Conservation (phyloP, 2,329 filamentous ascomycete genomes). For the Nemania serpens region DNA sequence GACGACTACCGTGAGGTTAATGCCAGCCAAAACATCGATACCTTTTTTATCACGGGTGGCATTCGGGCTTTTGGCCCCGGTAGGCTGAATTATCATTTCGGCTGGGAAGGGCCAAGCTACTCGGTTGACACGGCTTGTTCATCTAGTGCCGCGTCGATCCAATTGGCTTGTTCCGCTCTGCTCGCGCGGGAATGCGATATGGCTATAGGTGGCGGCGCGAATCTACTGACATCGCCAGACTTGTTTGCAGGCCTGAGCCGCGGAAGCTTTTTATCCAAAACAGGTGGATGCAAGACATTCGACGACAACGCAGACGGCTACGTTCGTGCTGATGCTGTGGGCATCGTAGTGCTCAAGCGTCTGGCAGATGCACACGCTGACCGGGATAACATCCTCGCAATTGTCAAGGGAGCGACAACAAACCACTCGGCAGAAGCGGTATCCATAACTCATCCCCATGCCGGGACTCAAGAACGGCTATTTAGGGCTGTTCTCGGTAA, state of each 20-base stretch:
- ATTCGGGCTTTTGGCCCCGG: slow-evolving; percentile 43
- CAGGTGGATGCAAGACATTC: slow-evolving; percentile 28
- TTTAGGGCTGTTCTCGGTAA: slow-evolving; percentile 62
- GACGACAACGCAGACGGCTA: slow-evolving; percentile 32
- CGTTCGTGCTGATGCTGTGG: slow-evolving; percentile 28
- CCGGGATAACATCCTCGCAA: slow-evolving; percentile 51
- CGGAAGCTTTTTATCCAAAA: slow-evolving; percentile 56
- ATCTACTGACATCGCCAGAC: slow-evolving; percentile 56
- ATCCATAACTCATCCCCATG: slow-evolving; percentile 74
- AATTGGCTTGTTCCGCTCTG: slow-evolving; percentile 58
- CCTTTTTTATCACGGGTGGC: slow-evolving; percentile 44
- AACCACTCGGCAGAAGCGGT: slow-evolving; percentile 74
- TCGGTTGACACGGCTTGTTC: slow-evolving; percentile 41
- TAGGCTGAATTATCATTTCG: slow-evolving; percentile 44
- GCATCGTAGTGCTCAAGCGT: slow-evolving; percentile 30
- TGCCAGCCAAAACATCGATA: slow-evolving; percentile 60
- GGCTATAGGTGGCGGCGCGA: slow-evolving; percentile 47
- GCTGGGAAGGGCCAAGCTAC: slow-evolving; percentile 39
- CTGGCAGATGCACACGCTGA: slow-evolving; percentile 30
- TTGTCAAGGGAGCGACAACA: slow-evolving; percentile 64
- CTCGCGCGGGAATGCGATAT: slow-evolving; percentile 67
- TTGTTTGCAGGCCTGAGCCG: slow-evolving; percentile 65
- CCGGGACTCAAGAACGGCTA: slow-evolving; percentile 63
- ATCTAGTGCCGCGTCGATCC: slow-evolving; percentile 30
- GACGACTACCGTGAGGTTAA: slow-evolving; percentile 64